Evolutionary conservation across 2,329 filamentous ascomycete species (phyloP).

Genomic region (Lasiodiplodia theobromae): DNA sequence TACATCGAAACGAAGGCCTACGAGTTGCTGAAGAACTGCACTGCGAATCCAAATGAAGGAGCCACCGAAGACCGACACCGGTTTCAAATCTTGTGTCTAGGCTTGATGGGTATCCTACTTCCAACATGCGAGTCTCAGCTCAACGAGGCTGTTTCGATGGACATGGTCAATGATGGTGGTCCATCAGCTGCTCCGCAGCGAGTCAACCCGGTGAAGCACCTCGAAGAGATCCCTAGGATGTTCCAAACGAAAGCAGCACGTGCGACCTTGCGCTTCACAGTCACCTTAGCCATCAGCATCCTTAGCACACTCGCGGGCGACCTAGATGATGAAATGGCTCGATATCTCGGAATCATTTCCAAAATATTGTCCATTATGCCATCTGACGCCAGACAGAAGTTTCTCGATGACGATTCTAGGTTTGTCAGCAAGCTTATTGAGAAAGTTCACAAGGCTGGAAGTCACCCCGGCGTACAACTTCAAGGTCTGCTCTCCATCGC

Average conservation of each 20-base stretch:
- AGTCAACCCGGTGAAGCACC: neutral
- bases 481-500: conserved; percentile 41
- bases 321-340: conserved; percentile 39
- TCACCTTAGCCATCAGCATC: conserved; percentile 42
- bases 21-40: conserved; percentile 7
- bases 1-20: conserved; percentile 22
- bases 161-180: neutral
- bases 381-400: neutral
- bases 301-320: conserved; percentile 37
- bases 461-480: conserved; percentile 38
- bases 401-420: neutral
- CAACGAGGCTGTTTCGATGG: neutral
- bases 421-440: conserved; percentile 37
- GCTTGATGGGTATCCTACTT: conserved; percentile 8
- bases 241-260: conserved; percentile 6
- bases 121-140: neutral
- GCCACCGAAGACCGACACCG: neutral
- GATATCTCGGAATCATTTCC: conserved; percentile 42
- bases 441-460: conserved; percentile 37
- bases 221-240: conserved; percentile 10
- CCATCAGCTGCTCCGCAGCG: neutral
- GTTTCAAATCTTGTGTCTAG: conserved; percentile 13
- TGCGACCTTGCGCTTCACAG: conserved; percentile 43
- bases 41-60: neutral
- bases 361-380: conserved; percentile 12